Evolutionary conservation across 345 rosid species (phyloP).

Genomic region (Corchorus capsularis): DNA sequence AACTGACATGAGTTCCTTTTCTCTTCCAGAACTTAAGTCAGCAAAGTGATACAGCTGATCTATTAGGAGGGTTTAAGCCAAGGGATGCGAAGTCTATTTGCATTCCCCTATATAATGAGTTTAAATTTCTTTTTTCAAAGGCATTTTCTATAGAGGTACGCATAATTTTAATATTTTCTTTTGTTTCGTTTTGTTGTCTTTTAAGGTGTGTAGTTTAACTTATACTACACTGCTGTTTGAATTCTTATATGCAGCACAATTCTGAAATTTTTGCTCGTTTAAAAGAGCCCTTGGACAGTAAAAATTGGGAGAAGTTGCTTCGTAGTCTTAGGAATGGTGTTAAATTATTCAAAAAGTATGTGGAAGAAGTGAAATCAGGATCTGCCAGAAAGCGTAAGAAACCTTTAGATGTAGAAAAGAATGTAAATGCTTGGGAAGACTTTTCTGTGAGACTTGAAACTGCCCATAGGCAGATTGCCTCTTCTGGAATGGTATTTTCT

Average conservation of each 20-base stretch:
- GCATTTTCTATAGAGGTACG: constrained; percentile 55
- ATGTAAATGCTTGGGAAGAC: constrained; percentile 49
- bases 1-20: constrained; percentile 8
- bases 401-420: constrained; percentile 42
- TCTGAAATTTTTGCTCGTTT: constrained; percentile 39
- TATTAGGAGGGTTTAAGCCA: constrained; percentile 97
- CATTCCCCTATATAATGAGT: constrained; percentile 70
- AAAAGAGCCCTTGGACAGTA: constrained; percentile 42
- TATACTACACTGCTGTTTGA: constrained; percentile 27
- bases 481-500: constrained; percentile 84
- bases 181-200: background rate
- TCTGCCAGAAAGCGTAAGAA: constrained; percentile 73
- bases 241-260: constrained; percentile 50
- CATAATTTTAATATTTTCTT: constrained; percentile 15
- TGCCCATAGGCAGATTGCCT: constrained; percentile 54
- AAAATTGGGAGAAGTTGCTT: constrained; percentile 65
- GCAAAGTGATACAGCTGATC: constrained; percentile 93
- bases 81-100: constrained; percentile 68
- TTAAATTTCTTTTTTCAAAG: constrained; percentile 56
- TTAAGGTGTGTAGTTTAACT: constrained; percentile 26
- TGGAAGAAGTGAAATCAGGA: constrained; percentile 31
- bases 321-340: constrained; percentile 47
- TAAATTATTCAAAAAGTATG: constrained; percentile 28
- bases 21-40: constrained; percentile 86
- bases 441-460: constrained; percentile 57